Evolutionary conservation across 495 filamentous ascomycete genomes (phyloP).

Genomic region (Hyphodiscus hymeniophilus): DNA sequence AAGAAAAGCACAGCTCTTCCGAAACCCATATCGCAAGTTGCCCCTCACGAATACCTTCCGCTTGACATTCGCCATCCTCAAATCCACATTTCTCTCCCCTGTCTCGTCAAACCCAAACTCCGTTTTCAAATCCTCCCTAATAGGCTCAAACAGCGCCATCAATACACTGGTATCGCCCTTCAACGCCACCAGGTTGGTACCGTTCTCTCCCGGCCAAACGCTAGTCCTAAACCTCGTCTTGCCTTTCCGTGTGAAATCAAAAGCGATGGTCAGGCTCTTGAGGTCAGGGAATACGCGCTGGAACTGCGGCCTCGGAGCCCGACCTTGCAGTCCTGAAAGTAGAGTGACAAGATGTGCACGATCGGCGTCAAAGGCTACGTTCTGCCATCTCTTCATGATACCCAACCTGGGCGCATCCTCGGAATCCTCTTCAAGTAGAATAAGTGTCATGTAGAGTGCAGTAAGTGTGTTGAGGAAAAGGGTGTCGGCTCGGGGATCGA

Average conservation of each 20-base stretch:
- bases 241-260: slow-evolving; percentile 16
- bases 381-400: slow-evolving; percentile 18
- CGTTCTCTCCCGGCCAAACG: slow-evolving; percentile 24
- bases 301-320: slow-evolving; percentile 15
- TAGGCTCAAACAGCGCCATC: slow-evolving; percentile 14
- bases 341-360: slow-evolving; percentile 20
- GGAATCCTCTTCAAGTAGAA: slow-evolving; percentile 18
- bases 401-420: slow-evolving; percentile 9
- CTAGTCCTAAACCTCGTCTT: slow-evolving; percentile 21
- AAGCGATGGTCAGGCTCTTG: slow-evolving; percentile 16
- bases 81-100: neutral
- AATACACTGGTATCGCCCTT: neutral
- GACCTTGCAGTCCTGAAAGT: slow-evolving; percentile 16
- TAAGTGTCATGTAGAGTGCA: slow-evolving; percentile 21
- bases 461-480: slow-evolving; percentile 21
- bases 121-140: slow-evolving; percentile 13
- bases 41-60: slow-evolving; percentile 18
- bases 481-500: slow-evolving; percentile 15
- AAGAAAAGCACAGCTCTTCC: slow-evolving; percentile 19
- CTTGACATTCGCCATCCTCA: slow-evolving; percentile 15
- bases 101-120: slow-evolving; percentile 16
- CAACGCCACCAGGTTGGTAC: slow-evolving; percentile 9
- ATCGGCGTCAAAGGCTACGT: slow-evolving; percentile 21
- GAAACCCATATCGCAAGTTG: slow-evolving; percentile 19
- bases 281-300: slow-evolving; percentile 19